phyloP scores from a whole-genome alignment of 352 stramenopile species.

The Phytophthora syringae region DNA sequence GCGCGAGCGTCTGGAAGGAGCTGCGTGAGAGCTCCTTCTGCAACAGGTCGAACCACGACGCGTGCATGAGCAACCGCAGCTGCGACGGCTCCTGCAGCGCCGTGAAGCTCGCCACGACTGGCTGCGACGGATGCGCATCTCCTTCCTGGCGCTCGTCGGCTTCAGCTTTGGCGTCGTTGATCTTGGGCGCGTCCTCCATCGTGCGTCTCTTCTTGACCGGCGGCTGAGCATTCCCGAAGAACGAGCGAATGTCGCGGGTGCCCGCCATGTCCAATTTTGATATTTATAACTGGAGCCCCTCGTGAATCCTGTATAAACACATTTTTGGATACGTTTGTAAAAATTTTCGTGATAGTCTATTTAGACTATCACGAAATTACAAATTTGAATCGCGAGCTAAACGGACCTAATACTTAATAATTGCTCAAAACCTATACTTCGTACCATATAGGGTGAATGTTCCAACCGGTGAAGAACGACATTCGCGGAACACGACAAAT shows the following conservation, averaged over 20 bases:
- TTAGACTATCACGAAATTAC: too few species aligned
- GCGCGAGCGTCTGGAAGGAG: slow-evolving; percentile 54
- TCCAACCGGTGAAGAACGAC: too few species aligned
- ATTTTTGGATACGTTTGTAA: too few species aligned
- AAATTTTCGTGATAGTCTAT: too few species aligned
- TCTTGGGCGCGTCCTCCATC: not conserved
- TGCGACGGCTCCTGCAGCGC: slow-evolving; percentile 33
- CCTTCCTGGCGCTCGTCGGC: not conserved
- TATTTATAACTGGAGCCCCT: too few species aligned
- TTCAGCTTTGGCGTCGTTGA: not conserved
- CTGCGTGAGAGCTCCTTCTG: slow-evolving; percentile 52
- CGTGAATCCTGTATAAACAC: too few species aligned
- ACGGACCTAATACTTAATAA: too few species aligned
- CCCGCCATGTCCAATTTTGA: slow-evolving; percentile 11
- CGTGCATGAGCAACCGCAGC: slow-evolving; percentile 55
- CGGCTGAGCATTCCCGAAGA: slow-evolving; percentile 44
- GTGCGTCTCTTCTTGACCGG: slow-evolving; percentile 42
- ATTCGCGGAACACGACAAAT: too few species aligned
- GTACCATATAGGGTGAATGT: too few species aligned
- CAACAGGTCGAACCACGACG: slow-evolving; percentile 65
- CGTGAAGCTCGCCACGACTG: slow-evolving; percentile 39
- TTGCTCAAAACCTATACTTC: too few species aligned
- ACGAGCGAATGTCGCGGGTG: slow-evolving; percentile 65
- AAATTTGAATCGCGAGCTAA: too few species aligned
- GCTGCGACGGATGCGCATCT: slow-evolving; percentile 7